Evolutionary conservation across 306 rosid species (phyloP).

Genomic region (Fragaria ananassa): DNA sequence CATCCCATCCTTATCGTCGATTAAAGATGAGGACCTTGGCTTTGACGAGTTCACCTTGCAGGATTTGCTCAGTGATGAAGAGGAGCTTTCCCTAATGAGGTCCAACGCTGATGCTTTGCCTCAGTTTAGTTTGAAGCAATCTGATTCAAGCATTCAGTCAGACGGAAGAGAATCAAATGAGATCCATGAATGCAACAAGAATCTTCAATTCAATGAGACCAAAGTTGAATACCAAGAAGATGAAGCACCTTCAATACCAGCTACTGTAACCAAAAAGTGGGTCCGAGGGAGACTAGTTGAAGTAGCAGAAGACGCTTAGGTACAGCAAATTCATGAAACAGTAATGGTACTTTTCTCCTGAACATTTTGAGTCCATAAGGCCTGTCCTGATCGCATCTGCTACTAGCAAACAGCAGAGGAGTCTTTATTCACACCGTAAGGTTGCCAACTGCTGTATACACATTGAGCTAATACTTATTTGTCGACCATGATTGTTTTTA

Average conservation of each 20-base stretch:
- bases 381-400: constrained; percentile 7
- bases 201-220: constrained; percentile 37
- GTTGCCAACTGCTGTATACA: constrained; percentile 16
- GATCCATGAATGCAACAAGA: constrained; percentile 24
- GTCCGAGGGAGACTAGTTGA: constrained; percentile 84
- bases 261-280: constrained; percentile 61
- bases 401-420: not conserved
- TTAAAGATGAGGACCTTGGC: constrained; percentile 33
- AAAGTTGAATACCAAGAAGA: constrained; percentile 33
- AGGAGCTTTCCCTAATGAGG: constrained; percentile 30
- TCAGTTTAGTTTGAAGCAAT: constrained; percentile 37
- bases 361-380: not conserved
- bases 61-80: constrained; percentile 41
- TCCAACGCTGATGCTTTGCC: constrained; percentile 31
- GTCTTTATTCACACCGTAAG: not conserved
- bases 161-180: constrained; percentile 30
- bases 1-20: constrained; percentile 32
- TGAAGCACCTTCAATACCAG: constrained; percentile 32
- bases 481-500: constrained; percentile 11
- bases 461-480: constrained; percentile 9
- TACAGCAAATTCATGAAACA: constrained; percentile 3
- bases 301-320: constrained; percentile 46
- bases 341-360: constrained; percentile 7
- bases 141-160: constrained; percentile 21
- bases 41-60: constrained; percentile 39